Evolutionary conservation across 1,284 basidiomycete genomes (phyloP).

Genomic region (Laetiporus sulphureus): DNA sequence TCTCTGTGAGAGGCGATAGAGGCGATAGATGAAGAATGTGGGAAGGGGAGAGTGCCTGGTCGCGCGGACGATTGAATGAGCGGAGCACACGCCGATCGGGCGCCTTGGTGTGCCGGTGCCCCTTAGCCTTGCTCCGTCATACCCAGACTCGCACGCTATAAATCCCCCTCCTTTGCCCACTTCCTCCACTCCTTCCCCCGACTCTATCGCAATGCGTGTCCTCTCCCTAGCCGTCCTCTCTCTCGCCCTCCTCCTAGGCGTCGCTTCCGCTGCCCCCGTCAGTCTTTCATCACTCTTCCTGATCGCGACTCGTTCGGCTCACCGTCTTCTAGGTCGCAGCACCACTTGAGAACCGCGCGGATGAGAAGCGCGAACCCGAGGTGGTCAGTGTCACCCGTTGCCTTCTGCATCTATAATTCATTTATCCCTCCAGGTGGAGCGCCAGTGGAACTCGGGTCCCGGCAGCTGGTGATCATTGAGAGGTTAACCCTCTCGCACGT

Average conservation of each 20-base stretch:
- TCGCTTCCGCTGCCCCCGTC: constrained; percentile 24
- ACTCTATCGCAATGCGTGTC: constrained; percentile 16
- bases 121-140: background rate
- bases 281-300: constrained; percentile 1
- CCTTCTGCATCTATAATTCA: no score
- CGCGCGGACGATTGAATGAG: background rate
- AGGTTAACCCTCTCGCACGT: no score
- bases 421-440: no score
- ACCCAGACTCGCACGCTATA: background rate
- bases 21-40: no score
- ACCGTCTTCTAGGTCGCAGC: background rate
- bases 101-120: background rate
- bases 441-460: background rate
- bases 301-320: background rate
- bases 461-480: background rate
- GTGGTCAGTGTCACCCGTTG: constrained; percentile 1
- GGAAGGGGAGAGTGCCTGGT: background rate
- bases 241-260: constrained; percentile 18
- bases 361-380: constrained; percentile 2
- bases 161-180: background rate
- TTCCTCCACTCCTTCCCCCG: background rate
- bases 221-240: constrained; percentile 15
- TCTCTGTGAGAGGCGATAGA: background rate
- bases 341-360: background rate
- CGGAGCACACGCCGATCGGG: background rate